Evolutionary conservation across 345 rosid species (phyloP), one percentile per base, ranked within the genome.

Genomic region (Corchorus capsularis): DNA sequence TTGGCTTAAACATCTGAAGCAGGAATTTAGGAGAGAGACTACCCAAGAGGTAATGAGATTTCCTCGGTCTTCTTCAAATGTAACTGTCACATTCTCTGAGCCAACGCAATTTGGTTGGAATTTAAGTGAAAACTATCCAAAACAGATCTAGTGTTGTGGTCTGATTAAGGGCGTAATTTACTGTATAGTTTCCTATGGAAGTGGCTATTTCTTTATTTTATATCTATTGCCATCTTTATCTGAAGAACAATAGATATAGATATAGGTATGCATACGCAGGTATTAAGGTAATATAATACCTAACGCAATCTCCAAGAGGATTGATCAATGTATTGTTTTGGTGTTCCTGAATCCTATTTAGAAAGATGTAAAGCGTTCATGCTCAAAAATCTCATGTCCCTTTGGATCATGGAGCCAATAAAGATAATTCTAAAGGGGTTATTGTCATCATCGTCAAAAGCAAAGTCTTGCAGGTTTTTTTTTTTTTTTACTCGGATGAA

Each of bases 301-400:
- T 2, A 22, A 22, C 8, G 63, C 0, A 13, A 57, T 45, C 71
- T 66, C 9, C 71, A 66, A 66, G n/a, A 49, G 45, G 4, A 70
- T 69, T 52, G 47, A 41, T 45, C 5, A 74, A 10, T 27, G 27
- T 27, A 27, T 27, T n/a, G 49, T 49, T 62, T 47, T 74, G 45
- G 39, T 13, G 17, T 37, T 60, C 27, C 68, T 34, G 6, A 35
- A 72, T 61, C 27, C 75, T 54, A 67, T 50, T 75, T 78, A 94
- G 80, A 91, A 94, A 16, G 94, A 84, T 70, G 90, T 71, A 81
- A 93, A 88, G 75, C 89, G 81, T 80, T 92, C 91, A 61, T 87
- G 91, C 41, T 93, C 96, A 9, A 27, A 27, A 27, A 27, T 27
- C 27, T 0, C 27, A 27, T 27, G 27, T 0, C 27, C 27, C 27